phyloP scores from a whole-genome alignment of 2,329 filamentous ascomycete species.

The Monascus ruber region DNA sequence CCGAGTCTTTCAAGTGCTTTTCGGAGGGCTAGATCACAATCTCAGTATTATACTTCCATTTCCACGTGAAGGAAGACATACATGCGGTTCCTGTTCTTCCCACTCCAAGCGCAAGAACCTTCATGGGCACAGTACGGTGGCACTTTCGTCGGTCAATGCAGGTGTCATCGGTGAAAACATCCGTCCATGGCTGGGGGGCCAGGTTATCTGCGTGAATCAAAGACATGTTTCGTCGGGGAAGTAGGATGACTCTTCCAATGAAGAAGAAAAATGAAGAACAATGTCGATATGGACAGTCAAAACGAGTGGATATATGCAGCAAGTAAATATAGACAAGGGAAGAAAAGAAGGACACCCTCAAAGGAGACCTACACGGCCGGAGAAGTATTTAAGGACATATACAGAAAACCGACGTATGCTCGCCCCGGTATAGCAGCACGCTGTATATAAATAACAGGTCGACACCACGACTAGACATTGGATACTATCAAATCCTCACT shows the following conservation, averaged over 20 bases:
- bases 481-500: too few species aligned
- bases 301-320: too few species aligned
- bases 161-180: slow-evolving; percentile 50
- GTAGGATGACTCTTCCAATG: background rate
- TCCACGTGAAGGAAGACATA: slow-evolving; percentile 24
- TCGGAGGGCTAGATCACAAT: slow-evolving; percentile 42
- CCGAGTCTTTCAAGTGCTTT: slow-evolving; percentile 55
- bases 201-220: slow-evolving; percentile 26
- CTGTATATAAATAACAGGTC: too few species aligned
- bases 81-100: slow-evolving; percentile 61
- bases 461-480: too few species aligned
- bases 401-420: too few species aligned
- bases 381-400: background rate
- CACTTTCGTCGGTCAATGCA: slow-evolving; percentile 57
- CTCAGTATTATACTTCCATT: background rate
- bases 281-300: too few species aligned
- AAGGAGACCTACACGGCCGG: too few species aligned
- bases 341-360: background rate
- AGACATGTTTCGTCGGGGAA: slow-evolving; percentile 15
- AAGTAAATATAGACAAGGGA: background rate
- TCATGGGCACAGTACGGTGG: slow-evolving; percentile 58
- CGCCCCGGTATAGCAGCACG: too few species aligned
- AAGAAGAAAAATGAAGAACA: background rate
- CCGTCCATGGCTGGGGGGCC: slow-evolving; percentile 30
- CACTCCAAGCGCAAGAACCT: slow-evolving; percentile 57